Conservation (phyloP, 1,284 basidiomycete species). For the Inonotus hispidus region DNA sequence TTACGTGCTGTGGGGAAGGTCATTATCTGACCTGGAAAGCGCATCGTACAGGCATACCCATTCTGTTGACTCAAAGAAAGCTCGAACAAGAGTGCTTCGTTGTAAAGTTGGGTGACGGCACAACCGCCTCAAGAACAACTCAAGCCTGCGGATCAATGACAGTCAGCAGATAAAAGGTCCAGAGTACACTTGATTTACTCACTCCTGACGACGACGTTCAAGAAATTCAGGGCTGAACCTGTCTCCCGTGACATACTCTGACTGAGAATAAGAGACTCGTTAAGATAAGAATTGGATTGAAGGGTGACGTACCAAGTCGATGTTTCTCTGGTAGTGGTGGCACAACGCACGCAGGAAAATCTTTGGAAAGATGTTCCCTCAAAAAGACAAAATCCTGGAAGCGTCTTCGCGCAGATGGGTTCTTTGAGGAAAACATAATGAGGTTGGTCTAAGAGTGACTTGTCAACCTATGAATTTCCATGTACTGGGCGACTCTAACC, state of each 20-base stretch:
- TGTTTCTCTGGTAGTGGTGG: conserved; percentile 97
- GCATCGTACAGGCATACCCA: conserved; percentile 63
- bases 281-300: not conserved
- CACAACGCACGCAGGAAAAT: conserved; percentile 96
- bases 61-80: conserved; percentile 95
- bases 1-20: conserved; percentile 65
- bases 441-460: conserved; percentile 65
- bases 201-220: conserved; percentile 89
- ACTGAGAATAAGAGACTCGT: conserved; percentile 1
- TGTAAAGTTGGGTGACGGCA: conserved; percentile 94
- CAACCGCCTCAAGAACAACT: conserved; percentile 89
- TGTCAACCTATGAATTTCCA: not conserved
- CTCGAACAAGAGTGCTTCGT: conserved; percentile 80
- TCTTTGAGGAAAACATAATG: conserved; percentile 70
- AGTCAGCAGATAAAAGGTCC: not conserved
- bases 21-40: not conserved
- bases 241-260: conserved; percentile 97
- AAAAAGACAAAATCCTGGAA: conserved; percentile 98
- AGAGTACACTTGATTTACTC: conserved; percentile 29
- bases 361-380: conserved; percentile 80
- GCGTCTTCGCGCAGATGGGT: conserved; percentile 73
- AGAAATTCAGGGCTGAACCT: conserved; percentile 96
- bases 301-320: conserved; percentile 66
- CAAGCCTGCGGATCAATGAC: conserved; percentile 52
- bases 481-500: conserved; percentile 41